Percentiles rank a stretch among this genome's conserved stretches.
phyloP scores from a whole-genome alignment of 2,329 filamentous ascomycete species.

The Ophiostoma fasciatum region DNA sequence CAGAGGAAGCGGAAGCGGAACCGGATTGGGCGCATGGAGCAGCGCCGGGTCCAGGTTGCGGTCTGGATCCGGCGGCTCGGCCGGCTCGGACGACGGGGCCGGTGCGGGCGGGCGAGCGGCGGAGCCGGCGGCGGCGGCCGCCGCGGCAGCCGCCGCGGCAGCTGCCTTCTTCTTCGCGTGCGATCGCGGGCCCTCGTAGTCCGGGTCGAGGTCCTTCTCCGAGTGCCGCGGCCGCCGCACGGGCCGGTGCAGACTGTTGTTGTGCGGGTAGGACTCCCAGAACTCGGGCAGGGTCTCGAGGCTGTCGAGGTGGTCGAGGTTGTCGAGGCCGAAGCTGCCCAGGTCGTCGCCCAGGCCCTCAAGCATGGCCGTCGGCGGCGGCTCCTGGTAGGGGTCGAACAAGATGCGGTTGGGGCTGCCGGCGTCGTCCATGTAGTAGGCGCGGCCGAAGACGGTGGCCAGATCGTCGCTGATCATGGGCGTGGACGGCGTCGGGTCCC shows the following conservation, averaged over 20 bases:
- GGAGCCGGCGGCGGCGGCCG: no score
- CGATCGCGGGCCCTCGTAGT: conserved; percentile 29
- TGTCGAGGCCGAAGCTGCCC: conserved; percentile 20
- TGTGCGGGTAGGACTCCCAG: conserved; percentile 38
- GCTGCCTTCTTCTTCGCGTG: conserved; percentile 28
- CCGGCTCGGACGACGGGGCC: no score
- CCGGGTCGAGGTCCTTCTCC: conserved; percentile 38
- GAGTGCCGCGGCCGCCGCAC: conserved; percentile 38
- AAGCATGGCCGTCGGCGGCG: conserved; percentile 29
- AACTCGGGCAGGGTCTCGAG: conserved; percentile 35
- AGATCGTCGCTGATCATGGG: background rate
- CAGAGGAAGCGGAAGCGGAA: no score
- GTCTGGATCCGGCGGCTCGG: conserved; percentile 19
- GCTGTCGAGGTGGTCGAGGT: no score
- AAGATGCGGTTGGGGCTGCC: conserved; percentile 42
- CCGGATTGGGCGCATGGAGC: no score
- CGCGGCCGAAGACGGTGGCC: conserved; percentile 35
- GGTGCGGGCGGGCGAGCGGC: no score
- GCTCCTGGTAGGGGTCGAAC: conserved; percentile 43
- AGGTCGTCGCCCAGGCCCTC: no score
- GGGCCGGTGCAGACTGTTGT: no score
- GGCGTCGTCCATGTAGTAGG: conserved; percentile 47
- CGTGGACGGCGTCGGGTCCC: conserved; percentile 16
- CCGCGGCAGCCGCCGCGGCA: no score
- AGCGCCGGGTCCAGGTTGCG: conserved; percentile 40